Evolutionary conservation across 2,329 filamentous ascomycete species (phyloP).

Genomic region (Alternaria infectoria): DNA sequence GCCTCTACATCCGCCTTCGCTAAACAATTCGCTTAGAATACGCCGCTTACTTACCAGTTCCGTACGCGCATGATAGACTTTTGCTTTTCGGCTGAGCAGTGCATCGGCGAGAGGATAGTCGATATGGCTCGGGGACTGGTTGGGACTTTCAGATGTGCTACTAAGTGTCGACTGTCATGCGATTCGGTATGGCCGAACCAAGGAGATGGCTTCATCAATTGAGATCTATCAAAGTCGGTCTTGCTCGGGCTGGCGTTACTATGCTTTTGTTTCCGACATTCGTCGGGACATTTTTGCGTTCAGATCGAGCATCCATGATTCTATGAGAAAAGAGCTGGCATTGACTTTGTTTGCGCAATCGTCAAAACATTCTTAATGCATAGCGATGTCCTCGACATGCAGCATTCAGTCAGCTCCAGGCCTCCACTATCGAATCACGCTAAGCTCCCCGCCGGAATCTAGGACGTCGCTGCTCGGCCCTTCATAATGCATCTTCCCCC

Average conservation of each 20-base stretch:
- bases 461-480: slow-evolving; percentile 10
- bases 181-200: slow-evolving; percentile 7
- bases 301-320: neutral
- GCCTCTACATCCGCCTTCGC: slow-evolving; percentile 11
- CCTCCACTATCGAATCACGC: slow-evolving; percentile 19
- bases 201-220: slow-evolving; percentile 13
- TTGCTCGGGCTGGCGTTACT: slow-evolving; percentile 27
- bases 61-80: slow-evolving; percentile 21
- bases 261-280: slow-evolving; percentile 10
- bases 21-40: slow-evolving; percentile 15
- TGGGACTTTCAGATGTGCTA: slow-evolving; percentile 12
- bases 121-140: slow-evolving; percentile 17
- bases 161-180: slow-evolving; percentile 11
- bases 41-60: slow-evolving; percentile 24
- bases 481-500: slow-evolving; percentile 48
- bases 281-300: slow-evolving; percentile 2
- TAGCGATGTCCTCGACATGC: slow-evolving; percentile 26
- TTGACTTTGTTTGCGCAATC: neutral
- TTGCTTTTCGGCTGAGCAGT: slow-evolving; percentile 25
- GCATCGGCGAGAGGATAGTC: slow-evolving; percentile 24
- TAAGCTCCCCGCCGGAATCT: slow-evolving; percentile 20
- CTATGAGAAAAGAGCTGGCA: neutral
- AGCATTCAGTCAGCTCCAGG: slow-evolving; percentile 17
- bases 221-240: slow-evolving; percentile 18
- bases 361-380: slow-evolving; percentile 14